These are phyloP conservation scores for Fusarium sp. DNA, from an alignment of 2,329 filamentous ascomycete species.

Conservation along the genomic window DNA sequence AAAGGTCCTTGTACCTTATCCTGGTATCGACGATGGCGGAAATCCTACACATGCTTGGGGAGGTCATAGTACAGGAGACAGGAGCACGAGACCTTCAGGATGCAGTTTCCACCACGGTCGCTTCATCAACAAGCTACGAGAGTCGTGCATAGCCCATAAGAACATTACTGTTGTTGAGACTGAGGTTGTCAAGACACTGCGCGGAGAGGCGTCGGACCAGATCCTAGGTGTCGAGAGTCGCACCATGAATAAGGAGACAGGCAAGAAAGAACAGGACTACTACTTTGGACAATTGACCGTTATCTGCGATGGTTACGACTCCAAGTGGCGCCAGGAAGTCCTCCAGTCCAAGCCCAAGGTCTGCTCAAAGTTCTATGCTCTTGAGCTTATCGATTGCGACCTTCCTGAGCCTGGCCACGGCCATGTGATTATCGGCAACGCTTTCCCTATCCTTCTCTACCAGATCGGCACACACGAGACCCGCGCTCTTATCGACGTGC, in stretches of 20 bases:
- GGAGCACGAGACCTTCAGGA: slow-evolving; percentile 67
- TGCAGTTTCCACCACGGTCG: slow-evolving; percentile 92
- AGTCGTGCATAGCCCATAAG: slow-evolving; percentile 76
- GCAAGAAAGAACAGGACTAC: slow-evolving; percentile 71
- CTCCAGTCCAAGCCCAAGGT: slow-evolving; percentile 83
- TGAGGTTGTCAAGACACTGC: slow-evolving; percentile 81
- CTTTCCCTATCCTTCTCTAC: slow-evolving; percentile 86
- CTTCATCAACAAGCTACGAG: slow-evolving; percentile 85
- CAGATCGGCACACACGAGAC: slow-evolving; percentile 98
- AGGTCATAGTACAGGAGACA: slow-evolving; percentile 50
- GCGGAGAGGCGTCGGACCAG: slow-evolving; percentile 73
- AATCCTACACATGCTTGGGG: slow-evolving; percentile 53
- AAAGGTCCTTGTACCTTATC: slow-evolving; percentile 82
- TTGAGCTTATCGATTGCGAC: slow-evolving; percentile 89
- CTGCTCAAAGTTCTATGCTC: slow-evolving; percentile 93
- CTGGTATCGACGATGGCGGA: slow-evolving; percentile 65
- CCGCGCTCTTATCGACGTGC: slow-evolving; percentile 88
- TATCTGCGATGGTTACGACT: slow-evolving; percentile 90
- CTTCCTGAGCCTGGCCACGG: slow-evolving; percentile 81
- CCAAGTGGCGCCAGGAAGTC: slow-evolving; percentile 87
- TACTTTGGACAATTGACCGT: slow-evolving; percentile 93
- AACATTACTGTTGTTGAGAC: slow-evolving; percentile 95
- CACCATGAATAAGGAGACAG: slow-evolving; percentile 69
- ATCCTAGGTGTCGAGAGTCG: slow-evolving; percentile 85
- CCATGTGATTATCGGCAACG: slow-evolving; percentile 86